Evolutionary conservation across 2,329 filamentous ascomycete genomes (phyloP).

Genomic region (Rutstroemia sydowiana): DNA sequence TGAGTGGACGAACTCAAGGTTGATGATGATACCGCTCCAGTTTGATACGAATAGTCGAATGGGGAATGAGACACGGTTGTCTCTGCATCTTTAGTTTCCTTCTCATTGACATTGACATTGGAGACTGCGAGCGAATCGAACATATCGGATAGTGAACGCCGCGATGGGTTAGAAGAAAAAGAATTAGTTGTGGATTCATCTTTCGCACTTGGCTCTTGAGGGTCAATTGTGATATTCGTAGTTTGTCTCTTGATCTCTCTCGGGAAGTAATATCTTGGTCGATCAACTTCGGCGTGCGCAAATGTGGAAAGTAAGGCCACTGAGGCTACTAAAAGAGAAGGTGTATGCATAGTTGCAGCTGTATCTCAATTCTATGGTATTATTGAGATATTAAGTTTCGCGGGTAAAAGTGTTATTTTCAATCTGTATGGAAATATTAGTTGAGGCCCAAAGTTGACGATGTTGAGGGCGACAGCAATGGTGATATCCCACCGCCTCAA

Average conservation of each 20-base stretch:
- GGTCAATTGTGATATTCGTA: constrained; percentile 21
- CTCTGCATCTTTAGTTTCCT: neutral
- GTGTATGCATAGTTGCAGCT: constrained; percentile 41
- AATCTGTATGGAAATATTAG: constrained; percentile 15
- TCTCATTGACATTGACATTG: neutral
- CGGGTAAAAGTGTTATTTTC: neutral
- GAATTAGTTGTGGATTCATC: constrained; percentile 7
- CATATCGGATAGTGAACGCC: constrained; percentile 16
- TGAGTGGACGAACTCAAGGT: neutral
- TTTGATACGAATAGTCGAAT: too few relatives aligned
- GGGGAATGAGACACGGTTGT: neutral
- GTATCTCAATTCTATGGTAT: constrained; percentile 4
- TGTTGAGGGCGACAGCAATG: neutral
- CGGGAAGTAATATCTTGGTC: constrained; percentile 51
- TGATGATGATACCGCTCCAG: too few relatives aligned
- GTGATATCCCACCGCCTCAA: neutral
- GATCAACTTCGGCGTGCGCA: constrained; percentile 37
- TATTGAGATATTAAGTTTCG: constrained; percentile 6
- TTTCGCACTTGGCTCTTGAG: constrained; percentile 10
- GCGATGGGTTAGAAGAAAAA: constrained; percentile 12
- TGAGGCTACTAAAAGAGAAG: constrained; percentile 42
- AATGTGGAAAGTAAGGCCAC: constrained; percentile 41
- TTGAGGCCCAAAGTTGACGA: constrained; percentile 23
- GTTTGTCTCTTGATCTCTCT: constrained; percentile 47
- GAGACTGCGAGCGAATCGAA: neutral